phyloP scores from a whole-genome alignment of 331 rosid species.

The Ulmus americana region DNA sequence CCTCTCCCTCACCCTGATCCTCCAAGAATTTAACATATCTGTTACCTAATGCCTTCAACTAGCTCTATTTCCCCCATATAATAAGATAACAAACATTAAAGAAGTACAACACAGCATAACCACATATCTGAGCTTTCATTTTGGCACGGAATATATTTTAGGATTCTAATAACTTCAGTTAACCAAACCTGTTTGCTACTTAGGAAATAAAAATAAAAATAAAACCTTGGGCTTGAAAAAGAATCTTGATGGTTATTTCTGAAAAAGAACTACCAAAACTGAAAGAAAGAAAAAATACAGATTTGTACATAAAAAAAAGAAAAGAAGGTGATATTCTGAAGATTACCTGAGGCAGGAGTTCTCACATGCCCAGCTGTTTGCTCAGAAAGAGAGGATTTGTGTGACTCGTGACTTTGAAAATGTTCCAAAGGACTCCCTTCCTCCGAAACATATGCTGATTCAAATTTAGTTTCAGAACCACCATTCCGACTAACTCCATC shows the following conservation, averaged over 20 bases:
- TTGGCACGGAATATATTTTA: background rate
- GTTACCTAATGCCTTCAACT: background rate
- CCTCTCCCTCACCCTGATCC: background rate
- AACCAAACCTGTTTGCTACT: background rate
- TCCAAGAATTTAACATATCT: too few species aligned
- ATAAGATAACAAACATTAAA: background rate
- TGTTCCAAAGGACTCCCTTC: constrained; percentile 67
- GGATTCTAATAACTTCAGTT: background rate
- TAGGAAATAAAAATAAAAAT: background rate
- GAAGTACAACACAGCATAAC: background rate
- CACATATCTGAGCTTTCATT: background rate
- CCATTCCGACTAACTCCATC: constrained; percentile 53
- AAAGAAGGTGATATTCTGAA: background rate
- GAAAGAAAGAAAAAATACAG: background rate
- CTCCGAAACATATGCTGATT: constrained; percentile 46
- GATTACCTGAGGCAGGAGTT: constrained; percentile 61
- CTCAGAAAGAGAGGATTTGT: constrained; percentile 46
- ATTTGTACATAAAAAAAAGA: background rate
- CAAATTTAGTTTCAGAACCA: constrained; percentile 61
- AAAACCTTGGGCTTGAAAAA: background rate
- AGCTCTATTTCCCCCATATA: background rate
- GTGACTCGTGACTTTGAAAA: constrained; percentile 33
- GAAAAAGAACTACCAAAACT: constrained; percentile 8
- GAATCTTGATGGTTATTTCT: background rate
- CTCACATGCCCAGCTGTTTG: constrained; percentile 36